Percentiles rank a stretch among this genome's conserved stretches.
These are phyloP conservation scores for Hyphopichia burtonii DNA, from an alignment of 1,139 yeast genomes.

Conservation along the genomic window DNA sequence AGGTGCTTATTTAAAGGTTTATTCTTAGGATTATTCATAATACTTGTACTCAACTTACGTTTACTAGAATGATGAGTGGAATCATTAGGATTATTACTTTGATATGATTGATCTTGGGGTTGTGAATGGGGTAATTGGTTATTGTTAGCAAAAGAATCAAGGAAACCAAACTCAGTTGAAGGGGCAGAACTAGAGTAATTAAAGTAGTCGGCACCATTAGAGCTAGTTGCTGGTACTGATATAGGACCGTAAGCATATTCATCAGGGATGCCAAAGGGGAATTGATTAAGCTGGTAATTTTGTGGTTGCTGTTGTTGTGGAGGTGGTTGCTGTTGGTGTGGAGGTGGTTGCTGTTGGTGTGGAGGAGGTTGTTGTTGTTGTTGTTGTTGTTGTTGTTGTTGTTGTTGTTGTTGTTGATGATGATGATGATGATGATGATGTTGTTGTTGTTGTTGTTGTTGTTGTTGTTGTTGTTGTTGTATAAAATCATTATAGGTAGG, in stretches of 20 bases:
- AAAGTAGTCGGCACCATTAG: slow-evolving; percentile 4
- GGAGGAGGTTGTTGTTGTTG: background rate
- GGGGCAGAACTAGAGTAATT: slow-evolving; percentile 4
- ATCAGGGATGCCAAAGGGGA: background rate
- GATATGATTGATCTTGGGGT: background rate
- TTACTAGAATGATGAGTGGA: background rate
- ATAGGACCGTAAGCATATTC: slow-evolving; percentile 3
- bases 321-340: background rate
- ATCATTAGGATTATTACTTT: background rate
- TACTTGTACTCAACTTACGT: slow-evolving; percentile 1
- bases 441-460: background rate
- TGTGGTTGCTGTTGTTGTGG: background rate
- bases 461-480: background rate
- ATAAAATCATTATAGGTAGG: background rate
- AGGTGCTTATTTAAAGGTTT: slow-evolving; percentile 3
- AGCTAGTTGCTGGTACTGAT: slow-evolving; percentile 4
- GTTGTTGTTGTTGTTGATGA: background rate
- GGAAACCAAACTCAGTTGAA: background rate
- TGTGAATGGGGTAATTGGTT: background rate
- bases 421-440: no score
- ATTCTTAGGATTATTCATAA: background rate
- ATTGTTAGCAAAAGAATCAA: background rate
- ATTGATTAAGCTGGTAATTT: background rate
- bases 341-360: background rate
- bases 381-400: background rate